Evolutionary conservation across 139 green algal species (phyloP).

Genomic region (Haematococcus lacustris): DNA sequence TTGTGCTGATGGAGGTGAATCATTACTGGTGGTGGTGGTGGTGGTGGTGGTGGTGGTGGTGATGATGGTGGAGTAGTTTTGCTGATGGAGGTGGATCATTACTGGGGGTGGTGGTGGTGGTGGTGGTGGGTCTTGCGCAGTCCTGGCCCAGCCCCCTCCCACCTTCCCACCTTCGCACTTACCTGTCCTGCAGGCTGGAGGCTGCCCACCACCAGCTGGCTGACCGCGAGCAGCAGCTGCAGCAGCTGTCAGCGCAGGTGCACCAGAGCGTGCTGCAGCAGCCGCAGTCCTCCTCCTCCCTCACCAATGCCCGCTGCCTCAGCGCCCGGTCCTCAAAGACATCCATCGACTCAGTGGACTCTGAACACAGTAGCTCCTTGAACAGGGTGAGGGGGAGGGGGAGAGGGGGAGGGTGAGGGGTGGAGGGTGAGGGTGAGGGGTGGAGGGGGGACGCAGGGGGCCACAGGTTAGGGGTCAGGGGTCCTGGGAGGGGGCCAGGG

Average conservation of each 20-base stretch:
- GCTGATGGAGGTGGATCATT: background rate
- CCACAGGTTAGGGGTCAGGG: too few relatives aligned
- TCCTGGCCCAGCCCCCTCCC: too few relatives aligned
- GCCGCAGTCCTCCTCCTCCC: background rate
- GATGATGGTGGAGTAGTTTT: background rate
- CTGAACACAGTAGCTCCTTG: background rate
- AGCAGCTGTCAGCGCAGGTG: slow-evolving; percentile 6
- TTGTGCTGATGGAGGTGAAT: too few relatives aligned
- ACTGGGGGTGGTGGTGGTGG: background rate
- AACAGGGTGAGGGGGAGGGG: too few relatives aligned
- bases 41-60: too few relatives aligned
- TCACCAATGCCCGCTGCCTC: background rate
- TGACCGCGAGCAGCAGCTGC: slow-evolving; percentile 7
- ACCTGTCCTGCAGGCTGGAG: background rate
- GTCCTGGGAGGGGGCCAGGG: too few relatives aligned
- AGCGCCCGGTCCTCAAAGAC: background rate
- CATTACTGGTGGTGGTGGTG: too few relatives aligned
- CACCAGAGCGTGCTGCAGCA: background rate
- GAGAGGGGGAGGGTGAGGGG: too few relatives aligned
- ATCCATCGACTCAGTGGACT: background rate
- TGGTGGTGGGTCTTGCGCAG: background rate
- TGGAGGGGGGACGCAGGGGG: too few relatives aligned
- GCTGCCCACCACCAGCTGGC: slow-evolving; percentile 7
- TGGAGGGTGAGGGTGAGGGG: too few relatives aligned
- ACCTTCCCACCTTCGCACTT: too few relatives aligned